phyloP scores from a whole-genome alignment of 768 basidiomycete genomes.

The Hemileccinum impolitum region DNA sequence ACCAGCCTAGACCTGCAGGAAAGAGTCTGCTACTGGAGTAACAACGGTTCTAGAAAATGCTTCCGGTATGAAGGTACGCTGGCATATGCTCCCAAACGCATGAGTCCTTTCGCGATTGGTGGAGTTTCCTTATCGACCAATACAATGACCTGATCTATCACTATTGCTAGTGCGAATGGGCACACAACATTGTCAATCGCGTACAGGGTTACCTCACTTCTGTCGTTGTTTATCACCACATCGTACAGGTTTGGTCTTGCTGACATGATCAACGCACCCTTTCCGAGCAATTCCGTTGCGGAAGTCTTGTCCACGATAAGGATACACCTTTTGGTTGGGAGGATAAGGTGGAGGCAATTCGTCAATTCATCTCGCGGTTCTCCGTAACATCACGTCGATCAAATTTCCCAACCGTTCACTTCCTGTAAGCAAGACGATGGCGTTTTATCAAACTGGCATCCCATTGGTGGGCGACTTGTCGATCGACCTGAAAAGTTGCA shows the following conservation, averaged over 20 bases:
- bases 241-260: neutral
- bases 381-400: conserved; percentile 18
- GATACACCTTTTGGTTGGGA: conserved; percentile 14
- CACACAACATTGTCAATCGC: neutral
- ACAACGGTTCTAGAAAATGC: conserved; percentile 8
- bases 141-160: conserved; percentile 2
- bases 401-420: neutral
- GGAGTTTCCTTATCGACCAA: conserved; percentile 7
- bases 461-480: conserved; percentile 6
- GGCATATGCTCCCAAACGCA: conserved; percentile 6
- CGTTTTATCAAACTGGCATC: conserved; percentile 4
- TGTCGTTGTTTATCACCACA: neutral
- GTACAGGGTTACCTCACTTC: conserved; percentile 1
- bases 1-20: neutral
- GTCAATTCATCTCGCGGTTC: conserved; percentile 3
- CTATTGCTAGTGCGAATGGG: neutral
- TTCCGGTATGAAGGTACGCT: conserved; percentile 14
- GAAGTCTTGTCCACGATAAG: conserved; percentile 21
- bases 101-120: conserved; percentile 27
- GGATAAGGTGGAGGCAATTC: conserved; percentile 14
- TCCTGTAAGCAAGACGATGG: conserved; percentile 1
- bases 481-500: neutral
- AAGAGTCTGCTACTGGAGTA: conserved; percentile 3
- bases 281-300: conserved; percentile 1
- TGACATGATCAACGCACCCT: neutral